Base-by-base conservation (phyloP, 1,139 yeast species). In the Sugiyamaella paludigena region DNA sequence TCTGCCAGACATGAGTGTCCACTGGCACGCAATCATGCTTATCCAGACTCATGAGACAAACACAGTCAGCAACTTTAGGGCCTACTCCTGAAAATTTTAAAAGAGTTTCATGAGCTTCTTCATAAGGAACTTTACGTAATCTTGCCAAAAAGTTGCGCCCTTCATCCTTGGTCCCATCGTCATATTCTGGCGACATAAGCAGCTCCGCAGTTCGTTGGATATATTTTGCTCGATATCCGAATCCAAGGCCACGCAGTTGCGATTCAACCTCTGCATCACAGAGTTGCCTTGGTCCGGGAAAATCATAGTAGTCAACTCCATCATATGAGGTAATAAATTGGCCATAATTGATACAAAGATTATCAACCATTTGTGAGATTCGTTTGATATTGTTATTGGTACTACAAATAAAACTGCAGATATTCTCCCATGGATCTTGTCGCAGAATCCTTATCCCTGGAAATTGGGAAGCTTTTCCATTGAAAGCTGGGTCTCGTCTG, bases 361-460 rank as follows among this genome's bases (percentile, higher is more conserved):
- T 78, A 54, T 88, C 91, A 62, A 96, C 94, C 96, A 94, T 89
- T 59, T 84, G 85, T 1, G 96, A 85, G 41, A 94, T 94, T 38
- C 99, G 75, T 63, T 91, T 87, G 50, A 92, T 95, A 62, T 92
- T 94, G 68, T 92, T 92, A 66, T 92, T 92, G n/a, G 96, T 84
- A 3, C 96, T 87, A 67, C 98, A 92, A 19, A 92, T 94, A 58
- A 92, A 92, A 2, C 94, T 85, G 16, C 92, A 70, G 41, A 88
- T 72, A 38, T 94, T 88, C 61, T 94, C 98, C 98, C 98, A 92
- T 0, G 98, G 98, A 56, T 91, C 96, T 66, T 92, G 98, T 44
- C 91, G 75, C 29, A 91, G 75, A 51, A 89, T 87, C 35, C 98
- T 71, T 27, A 91, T 83, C 0, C 98, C 98, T 2, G 73, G 72